Evolutionary conservation across 306 rosid species (phyloP), one percentile per base, ranked within the genome.

Genomic region (Cotoneaster glaucophyllus): DNA sequence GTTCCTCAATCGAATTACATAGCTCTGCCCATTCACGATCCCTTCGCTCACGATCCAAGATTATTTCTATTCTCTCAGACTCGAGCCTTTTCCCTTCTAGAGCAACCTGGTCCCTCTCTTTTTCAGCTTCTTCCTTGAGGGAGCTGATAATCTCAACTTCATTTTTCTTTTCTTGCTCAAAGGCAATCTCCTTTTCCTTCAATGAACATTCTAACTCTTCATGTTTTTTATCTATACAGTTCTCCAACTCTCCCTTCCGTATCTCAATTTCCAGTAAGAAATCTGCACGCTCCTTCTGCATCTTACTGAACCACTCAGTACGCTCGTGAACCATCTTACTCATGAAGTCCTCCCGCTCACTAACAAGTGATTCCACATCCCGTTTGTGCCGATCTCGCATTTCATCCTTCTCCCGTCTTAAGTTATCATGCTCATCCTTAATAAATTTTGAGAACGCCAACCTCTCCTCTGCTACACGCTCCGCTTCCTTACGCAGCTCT

Each of bases 1-100:
- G 98, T 76, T 92, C 99, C 84, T 89, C 89, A 54, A 96, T 96
- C 52, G 91, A 90, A 64, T 87, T 87, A 73, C 76, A 92, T 43
- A 96, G 82, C 85, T 92, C 99, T 34, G 93, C 90, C 98, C 99
- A 92, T 81, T 96, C 99, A 77, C 15, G 88, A 64, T 90, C 93
- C 83, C 98, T 89, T 78, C 67, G 83, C 52, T 88, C 96, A 71
- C 98, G 93, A 78, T 96, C 99, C 85, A 90, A 66, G 80, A 87
- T 92, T 76, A 96, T 90, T 81, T 92, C 93, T 48, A 73, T 21
- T 71, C 99, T 85, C 89, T 96, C 93, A 69, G 87, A 77, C 66
- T 90, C 86, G 48, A 92, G 96, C 83, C 87, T 92, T 78, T 87
- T 86, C 93, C 89, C 87, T 86, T 92, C 99, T 67, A 74, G 34